A percentile compares a stretch with the other conserved stretches of the same genome.
Conservation (phyloP, 495 filamentous ascomycete species). For the Astrothelium macrocarpum region DNA sequence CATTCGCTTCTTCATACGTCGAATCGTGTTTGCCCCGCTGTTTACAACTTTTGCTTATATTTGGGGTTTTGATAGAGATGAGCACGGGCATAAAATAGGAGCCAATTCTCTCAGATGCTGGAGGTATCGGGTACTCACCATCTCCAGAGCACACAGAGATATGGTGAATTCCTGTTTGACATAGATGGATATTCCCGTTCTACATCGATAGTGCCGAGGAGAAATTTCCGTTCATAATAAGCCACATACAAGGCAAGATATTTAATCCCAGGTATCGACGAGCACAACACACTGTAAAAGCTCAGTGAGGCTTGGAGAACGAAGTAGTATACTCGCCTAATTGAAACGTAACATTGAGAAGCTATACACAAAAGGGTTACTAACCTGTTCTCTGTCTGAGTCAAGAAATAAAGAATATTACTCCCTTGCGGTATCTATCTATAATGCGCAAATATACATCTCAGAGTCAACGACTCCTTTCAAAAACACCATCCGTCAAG, state of each 20-base stretch:
- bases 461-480: not conserved
- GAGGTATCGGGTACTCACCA: too few relatives aligned
- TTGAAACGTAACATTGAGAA: not conserved
- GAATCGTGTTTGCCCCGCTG: too few relatives aligned
- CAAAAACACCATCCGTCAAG: not conserved
- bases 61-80: too few relatives aligned
- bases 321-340: not conserved
- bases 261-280: not conserved
- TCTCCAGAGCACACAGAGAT: not conserved
- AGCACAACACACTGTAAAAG: not conserved
- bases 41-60: too few relatives aligned
- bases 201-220: too few relatives aligned
- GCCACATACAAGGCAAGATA: not conserved
- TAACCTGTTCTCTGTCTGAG: not conserved
- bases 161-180: not conserved
- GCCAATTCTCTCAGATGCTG: too few relatives aligned
- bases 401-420: not conserved
- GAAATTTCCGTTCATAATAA: not conserved
- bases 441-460: not conserved
- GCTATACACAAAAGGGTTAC: not conserved
- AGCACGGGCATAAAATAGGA: too few relatives aligned
- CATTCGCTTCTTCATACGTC: too few relatives aligned
- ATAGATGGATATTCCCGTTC: too few relatives aligned
- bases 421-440: not conserved
- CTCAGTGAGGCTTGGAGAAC: not conserved